phyloP scores from a whole-genome alignment of 1,284 basidiomycete species.

The Irpex rosettiformis region DNA sequence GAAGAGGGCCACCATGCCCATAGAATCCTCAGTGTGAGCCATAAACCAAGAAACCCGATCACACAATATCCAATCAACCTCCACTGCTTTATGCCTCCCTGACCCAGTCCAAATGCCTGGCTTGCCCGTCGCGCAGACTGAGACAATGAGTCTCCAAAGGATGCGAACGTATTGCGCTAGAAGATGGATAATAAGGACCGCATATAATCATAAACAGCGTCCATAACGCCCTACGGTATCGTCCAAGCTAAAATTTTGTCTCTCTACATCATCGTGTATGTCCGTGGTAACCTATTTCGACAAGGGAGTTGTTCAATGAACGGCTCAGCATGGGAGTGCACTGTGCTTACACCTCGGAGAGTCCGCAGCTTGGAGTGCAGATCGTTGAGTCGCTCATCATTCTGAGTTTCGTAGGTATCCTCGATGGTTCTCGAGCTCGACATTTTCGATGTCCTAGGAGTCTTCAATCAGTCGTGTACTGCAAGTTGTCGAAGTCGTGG shows the following conservation, averaged over 20 bases:
- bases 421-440: constrained; percentile 32
- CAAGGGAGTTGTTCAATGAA: not conserved
- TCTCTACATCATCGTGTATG: constrained; percentile 76
- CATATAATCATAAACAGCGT: not conserved
- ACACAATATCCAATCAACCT: constrained; percentile 61
- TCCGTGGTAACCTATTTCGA: constrained; percentile 66
- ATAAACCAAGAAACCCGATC: constrained; percentile 37
- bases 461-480: no score
- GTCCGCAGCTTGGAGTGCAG: constrained; percentile 78
- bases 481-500: no score
- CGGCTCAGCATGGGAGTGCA: constrained; percentile 9
- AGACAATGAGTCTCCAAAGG: constrained; percentile 56
- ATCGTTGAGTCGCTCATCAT: constrained; percentile 77
- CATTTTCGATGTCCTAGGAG: constrained; percentile 6
- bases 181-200: not conserved
- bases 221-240: constrained; percentile 51
- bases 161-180: constrained; percentile 64
- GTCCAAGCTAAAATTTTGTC: constrained; percentile 75
- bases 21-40: constrained; percentile 41
- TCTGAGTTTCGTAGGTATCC: constrained; percentile 76
- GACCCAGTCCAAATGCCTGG: constrained; percentile 65
- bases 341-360: constrained; percentile 58
- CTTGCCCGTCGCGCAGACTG: constrained; percentile 64
- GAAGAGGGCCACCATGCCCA: constrained; percentile 28
- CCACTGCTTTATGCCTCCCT: constrained; percentile 63